These are phyloP conservation scores for Vitis amurensis DNA, from an alignment of 164 flowering plant species.

Conservation along the genomic window DNA sequence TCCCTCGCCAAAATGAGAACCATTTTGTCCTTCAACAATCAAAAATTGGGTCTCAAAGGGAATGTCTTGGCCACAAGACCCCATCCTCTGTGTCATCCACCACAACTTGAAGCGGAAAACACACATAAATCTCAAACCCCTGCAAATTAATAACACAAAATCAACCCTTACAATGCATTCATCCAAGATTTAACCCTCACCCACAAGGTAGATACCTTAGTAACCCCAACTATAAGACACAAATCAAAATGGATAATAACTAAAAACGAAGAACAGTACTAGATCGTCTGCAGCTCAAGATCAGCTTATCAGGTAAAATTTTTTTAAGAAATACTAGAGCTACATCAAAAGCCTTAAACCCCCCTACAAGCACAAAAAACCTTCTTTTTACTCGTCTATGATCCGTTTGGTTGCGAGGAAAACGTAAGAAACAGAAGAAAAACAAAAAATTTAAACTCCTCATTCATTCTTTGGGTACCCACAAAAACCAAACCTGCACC, in stretches of 20 bases:
- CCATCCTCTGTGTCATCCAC: conserved; percentile 98
- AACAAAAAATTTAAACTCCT: too few species aligned
- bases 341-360: too few species aligned
- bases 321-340: too few species aligned
- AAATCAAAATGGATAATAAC: not conserved
- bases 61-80: conserved; percentile 62
- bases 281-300: not conserved
- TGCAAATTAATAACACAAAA: conserved; percentile 18
- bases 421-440: too few species aligned
- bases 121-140: conserved; percentile 81
- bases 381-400: too few species aligned
- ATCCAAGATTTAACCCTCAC: not conserved
- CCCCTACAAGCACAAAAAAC: too few species aligned
- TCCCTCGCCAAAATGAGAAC: conserved; percentile 33
- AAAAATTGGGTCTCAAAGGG: conserved; percentile 86
- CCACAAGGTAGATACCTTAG: not conserved
- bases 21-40: conserved; percentile 57
- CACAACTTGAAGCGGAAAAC: conserved; percentile 80
- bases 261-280: not conserved
- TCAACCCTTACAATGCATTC: not conserved
- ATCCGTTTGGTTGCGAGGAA: too few species aligned
- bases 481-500: too few species aligned
- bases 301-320: too few species aligned
- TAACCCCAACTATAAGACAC: not conserved
- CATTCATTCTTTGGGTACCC: too few species aligned